phyloP scores from a whole-genome alignment of 306 rosid species.

The Vicia faba region DNA sequence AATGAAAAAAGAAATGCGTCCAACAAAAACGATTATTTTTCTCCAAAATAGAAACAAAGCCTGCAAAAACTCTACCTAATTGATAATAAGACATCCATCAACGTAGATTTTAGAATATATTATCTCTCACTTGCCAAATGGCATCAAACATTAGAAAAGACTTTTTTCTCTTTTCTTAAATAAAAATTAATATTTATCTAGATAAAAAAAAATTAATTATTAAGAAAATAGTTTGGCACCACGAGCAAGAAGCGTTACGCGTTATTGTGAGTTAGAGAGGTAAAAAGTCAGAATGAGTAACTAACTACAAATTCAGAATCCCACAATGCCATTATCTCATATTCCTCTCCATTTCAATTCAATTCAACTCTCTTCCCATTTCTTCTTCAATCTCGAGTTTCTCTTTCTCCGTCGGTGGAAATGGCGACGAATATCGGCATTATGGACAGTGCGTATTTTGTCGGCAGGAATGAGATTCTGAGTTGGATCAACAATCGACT shows the following conservation, averaged over 20 bases:
- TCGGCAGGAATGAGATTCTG: constrained; percentile 91
- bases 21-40: background rate
- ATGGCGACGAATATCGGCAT: constrained; percentile 92
- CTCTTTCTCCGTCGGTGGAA: constrained; percentile 24
- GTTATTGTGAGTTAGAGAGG: background rate
- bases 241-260: constrained; percentile 12
- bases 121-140: constrained; percentile 4
- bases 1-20: background rate
- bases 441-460: constrained; percentile 96
- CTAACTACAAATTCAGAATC: constrained; percentile 13
- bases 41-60: background rate
- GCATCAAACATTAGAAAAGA: constrained; percentile 5
- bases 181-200: background rate
- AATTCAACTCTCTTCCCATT: constrained; percentile 22
- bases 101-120: background rate
- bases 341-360: constrained; percentile 5
- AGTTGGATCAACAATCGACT: constrained; percentile 89
- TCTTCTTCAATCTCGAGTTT: background rate
- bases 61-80: background rate
- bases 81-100: constrained; percentile 9
- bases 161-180: background rate
- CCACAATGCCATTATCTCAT: constrained; percentile 15
- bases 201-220: background rate
- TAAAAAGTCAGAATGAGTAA: background rate
- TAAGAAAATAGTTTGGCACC: constrained; percentile 27